phyloP scores from a whole-genome alignment of 306 rosid species.

The Trichosanthes cucumerina region DNA sequence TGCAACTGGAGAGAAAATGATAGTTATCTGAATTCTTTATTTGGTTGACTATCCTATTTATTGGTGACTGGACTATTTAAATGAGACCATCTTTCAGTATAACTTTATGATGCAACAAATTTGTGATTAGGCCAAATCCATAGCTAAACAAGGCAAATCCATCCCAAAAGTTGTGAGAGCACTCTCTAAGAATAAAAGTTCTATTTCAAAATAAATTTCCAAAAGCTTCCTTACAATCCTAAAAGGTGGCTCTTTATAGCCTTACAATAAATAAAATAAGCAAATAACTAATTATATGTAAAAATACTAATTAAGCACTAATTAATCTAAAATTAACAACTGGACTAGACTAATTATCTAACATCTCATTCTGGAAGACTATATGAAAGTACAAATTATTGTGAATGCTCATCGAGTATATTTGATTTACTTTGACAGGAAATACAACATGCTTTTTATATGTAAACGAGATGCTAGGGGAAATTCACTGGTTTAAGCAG shows the following conservation, averaged over 20 bases:
- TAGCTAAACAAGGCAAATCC: too few species aligned
- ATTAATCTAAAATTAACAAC: too few species aligned
- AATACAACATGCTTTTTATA: slow-evolving; percentile 51
- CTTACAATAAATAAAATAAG: too few species aligned
- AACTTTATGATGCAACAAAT: background rate
- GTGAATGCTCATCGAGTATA: background rate
- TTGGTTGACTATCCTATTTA: background rate
- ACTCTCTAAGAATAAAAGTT: too few species aligned
- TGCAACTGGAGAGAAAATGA: background rate
- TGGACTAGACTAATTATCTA: too few species aligned
- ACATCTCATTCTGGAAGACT: background rate
- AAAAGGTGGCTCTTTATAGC: too few species aligned
- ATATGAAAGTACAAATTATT: background rate
- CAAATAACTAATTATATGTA: too few species aligned
- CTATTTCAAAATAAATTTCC: too few species aligned
- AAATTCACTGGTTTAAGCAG: slow-evolving; percentile 85
- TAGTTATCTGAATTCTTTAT: background rate
- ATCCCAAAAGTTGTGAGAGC: too few species aligned
- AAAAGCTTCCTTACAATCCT: too few species aligned
- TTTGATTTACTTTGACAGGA: slow-evolving; percentile 29
- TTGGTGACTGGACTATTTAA: background rate
- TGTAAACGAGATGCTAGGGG: slow-evolving; percentile 61
- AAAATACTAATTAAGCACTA: too few species aligned
- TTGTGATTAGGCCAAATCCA: too few species aligned
- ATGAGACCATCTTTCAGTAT: background rate